Conservation (phyloP, 371 early-diverging fungal genomes). For the Rhizopus sp. region DNA sequence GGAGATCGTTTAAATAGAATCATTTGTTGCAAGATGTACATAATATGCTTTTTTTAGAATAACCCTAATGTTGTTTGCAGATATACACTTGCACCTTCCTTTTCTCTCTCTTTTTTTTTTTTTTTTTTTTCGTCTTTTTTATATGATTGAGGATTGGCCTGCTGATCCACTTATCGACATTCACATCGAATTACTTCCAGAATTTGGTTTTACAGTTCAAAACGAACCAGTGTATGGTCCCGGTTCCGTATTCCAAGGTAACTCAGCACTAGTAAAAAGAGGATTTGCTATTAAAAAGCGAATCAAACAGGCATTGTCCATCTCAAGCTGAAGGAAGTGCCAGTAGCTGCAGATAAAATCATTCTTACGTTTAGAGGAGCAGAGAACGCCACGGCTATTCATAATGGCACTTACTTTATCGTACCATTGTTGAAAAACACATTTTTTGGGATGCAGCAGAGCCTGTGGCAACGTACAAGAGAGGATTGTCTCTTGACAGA, state of each 20-base stretch:
- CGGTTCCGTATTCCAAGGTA: conserved; percentile 50
- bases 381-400: conserved; percentile 25
- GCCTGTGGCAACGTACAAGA: conserved; percentile 35
- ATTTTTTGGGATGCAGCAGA: conserved; percentile 38
- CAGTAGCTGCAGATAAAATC: conserved; percentile 25
- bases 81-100: no score
- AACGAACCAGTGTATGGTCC: conserved; percentile 44
- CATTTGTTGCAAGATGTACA: no score
- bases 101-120: no score
- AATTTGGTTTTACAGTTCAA: conserved; percentile 43
- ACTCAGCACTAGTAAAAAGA: not conserved
- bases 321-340: conserved; percentile 20
- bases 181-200: conserved; percentile 38
- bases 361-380: conserved; percentile 34
- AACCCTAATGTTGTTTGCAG: no score
- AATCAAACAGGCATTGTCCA: conserved; percentile 26
- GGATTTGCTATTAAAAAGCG: not conserved
- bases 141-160: not conserved
- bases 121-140: no score
- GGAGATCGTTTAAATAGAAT: no score
- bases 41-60: no score
- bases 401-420: conserved; percentile 22
- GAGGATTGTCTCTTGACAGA: conserved; percentile 20
- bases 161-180: conserved; percentile 15
- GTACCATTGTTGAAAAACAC: conserved; percentile 8